Conservation (phyloP, 225 moss, liverwort and hornwort genomes). For the Bryoerythrophyllum caledonicum region DNA sequence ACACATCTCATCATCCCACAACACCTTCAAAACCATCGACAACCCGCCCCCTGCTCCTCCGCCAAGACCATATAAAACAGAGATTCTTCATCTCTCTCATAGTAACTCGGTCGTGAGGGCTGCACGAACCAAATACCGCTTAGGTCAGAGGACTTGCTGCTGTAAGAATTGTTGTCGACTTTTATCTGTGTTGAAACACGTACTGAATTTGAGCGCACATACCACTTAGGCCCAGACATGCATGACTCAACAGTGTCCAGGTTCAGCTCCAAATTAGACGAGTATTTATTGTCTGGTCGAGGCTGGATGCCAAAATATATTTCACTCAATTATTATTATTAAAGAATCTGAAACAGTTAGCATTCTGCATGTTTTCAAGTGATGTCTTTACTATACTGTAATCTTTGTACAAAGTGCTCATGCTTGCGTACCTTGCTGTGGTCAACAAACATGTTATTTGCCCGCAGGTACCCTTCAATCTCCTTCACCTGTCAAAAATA, state of each 20-base stretch:
- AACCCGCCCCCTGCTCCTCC: too few relatives aligned
- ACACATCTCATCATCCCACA: too few relatives aligned
- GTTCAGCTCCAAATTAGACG: slow-evolving; percentile 75
- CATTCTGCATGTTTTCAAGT: not conserved
- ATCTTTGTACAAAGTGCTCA: not conserved
- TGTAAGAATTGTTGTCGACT: not conserved
- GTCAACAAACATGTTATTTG: slow-evolving; percentile 88
- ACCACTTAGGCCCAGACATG: slow-evolving; percentile 91
- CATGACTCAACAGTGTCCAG: slow-evolving; percentile 75
- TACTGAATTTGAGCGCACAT: not conserved
- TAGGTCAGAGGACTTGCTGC: slow-evolving; percentile 21
- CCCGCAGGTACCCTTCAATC: slow-evolving; percentile 83
- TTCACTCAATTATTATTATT: slow-evolving; percentile 8
- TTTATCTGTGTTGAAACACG: not conserved
- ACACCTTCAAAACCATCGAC: too few relatives aligned
- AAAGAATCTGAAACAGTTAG: not conserved
- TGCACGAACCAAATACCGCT: slow-evolving; percentile 32
- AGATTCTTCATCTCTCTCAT: slow-evolving; percentile 89
- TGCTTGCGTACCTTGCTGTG: slow-evolving; percentile 50
- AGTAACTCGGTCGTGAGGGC: slow-evolving; percentile 81
- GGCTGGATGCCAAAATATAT: slow-evolving; percentile 53
- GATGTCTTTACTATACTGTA: too few relatives aligned
- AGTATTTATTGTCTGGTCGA: slow-evolving; percentile 70
- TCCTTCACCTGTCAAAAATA: slow-evolving; percentile 53
- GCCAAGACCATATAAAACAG: too few relatives aligned